Evolutionary conservation across 768 basidiomycete species (phyloP), one percentile per base, ranked within the genome.

Genomic region (Clavulina sp.): DNA sequence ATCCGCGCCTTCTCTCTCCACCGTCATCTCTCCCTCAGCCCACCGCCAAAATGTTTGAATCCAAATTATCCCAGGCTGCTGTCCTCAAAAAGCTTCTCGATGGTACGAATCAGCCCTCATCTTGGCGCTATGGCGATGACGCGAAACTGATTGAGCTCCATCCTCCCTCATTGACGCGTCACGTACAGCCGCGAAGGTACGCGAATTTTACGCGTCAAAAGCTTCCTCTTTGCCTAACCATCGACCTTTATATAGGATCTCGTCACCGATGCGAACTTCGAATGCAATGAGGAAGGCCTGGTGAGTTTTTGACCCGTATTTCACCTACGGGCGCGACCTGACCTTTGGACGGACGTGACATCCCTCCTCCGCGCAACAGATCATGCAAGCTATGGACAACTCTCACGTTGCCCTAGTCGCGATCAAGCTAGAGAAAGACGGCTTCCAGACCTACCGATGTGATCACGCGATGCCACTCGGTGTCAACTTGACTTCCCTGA

Each of bases 311-410:
- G 31, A 33, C 2, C 28, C 13, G 18, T 38, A 31, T 33, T 13
- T 38, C 36, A 21, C 13, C 26, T 41, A 16, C 21, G 7, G 53
- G 21, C 2, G 33, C 24, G 13, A 33, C 19, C 21, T 34, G 24
- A 16, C 41, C 16, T 23, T 26, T 30, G 5, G 5, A 16, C 1
- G 23, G 21, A n/a, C 49, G 57, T 13, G 53, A 52, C 50, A 26
- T 13, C 7, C 18, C 3, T 55, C 26, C 43, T 46, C 43, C 16
- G 26, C 21, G n/a, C n/a, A 13, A 38, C 13, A 80, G 80, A 77
- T 77, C 51, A 75, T 99, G 3, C 93, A 97, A 70, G 95, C 93
- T 3, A 99, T 97, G 93, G 95, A 97, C 70, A 97, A 96, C 74
- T 95, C 93, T 2, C 93, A 97, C 66, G 93, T 99, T 60, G 95